Conservation (phyloP, 495 filamentous ascomycete genomes). For the Penicillium malachiteum region DNA sequence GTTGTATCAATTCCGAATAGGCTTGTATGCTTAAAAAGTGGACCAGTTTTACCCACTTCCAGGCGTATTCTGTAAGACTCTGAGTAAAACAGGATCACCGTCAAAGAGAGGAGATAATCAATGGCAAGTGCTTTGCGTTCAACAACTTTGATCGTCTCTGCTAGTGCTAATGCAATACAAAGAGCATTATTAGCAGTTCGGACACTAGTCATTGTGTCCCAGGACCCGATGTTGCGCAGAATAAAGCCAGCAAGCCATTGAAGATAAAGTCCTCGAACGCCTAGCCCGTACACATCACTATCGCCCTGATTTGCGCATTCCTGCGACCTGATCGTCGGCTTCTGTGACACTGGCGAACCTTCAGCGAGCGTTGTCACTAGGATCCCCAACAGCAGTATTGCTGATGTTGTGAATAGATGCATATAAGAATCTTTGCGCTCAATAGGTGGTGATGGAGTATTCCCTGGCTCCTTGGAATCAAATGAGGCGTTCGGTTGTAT, state of each 20-base stretch:
- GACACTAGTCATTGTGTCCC: not conserved
- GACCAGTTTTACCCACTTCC: not conserved
- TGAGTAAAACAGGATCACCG: not conserved
- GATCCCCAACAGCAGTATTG: too few relatives aligned
- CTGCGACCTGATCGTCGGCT: not conserved
- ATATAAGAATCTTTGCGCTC: too few relatives aligned
- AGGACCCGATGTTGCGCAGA: not conserved
- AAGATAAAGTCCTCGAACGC: not conserved
- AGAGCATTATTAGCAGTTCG: not conserved
- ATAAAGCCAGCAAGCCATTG: not conserved
- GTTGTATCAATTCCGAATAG: not conserved
- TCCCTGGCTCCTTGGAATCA: too few relatives aligned
- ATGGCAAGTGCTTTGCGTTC: not conserved
- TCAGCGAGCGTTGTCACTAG: too few relatives aligned
- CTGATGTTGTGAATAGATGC: too few relatives aligned
- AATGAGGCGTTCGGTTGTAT: too few relatives aligned
- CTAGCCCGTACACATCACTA: not conserved
- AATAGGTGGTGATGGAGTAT: too few relatives aligned
- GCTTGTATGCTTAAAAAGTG: not conserved
- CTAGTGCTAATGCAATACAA: not conserved
- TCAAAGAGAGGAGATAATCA: not conserved
- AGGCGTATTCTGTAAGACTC: not conserved
- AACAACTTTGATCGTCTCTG: not conserved
- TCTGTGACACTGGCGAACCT: too few relatives aligned
- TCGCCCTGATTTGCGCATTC: not conserved